A percentile compares a stretch with the other conserved stretches of the same genome.
phyloP scores from a whole-genome alignment of 83 land plant genomes.

The Picea mariana region DNA sequence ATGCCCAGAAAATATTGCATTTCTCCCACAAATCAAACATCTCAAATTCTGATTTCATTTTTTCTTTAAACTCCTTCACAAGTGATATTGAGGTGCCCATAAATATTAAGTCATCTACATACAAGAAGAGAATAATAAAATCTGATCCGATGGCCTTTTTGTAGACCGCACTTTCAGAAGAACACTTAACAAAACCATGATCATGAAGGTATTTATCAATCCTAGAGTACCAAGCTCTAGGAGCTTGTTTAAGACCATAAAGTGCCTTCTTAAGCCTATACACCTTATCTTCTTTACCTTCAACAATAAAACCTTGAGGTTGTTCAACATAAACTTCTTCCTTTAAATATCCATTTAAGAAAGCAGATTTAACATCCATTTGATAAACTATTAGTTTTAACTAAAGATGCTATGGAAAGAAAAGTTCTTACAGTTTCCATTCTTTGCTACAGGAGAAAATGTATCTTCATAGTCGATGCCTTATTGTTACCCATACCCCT shows the following conservation, averaged over 20 bases:
- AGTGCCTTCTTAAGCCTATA: conserved; percentile 13
- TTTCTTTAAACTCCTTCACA: background rate
- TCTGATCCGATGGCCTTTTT: background rate
- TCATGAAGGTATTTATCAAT: background rate
- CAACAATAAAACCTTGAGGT: conserved; percentile 5
- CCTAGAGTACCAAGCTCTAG: background rate
- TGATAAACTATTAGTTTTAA: background rate
- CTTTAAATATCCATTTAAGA: conserved; percentile 5
- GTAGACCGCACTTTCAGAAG: background rate
- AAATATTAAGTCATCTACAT: background rate
- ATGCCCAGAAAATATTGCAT: background rate
- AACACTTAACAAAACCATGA: background rate
- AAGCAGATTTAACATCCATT: conserved; percentile 19
- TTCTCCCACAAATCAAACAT: background rate
- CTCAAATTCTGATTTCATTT: background rate
- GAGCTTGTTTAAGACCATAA: background rate
- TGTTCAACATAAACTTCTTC: conserved; percentile 22
- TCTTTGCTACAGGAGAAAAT: background rate
- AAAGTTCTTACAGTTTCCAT: background rate
- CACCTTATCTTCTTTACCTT: conserved; percentile 9
- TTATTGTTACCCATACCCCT: conserved; percentile 14
- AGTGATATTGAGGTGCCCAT: background rate
- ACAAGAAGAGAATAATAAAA: background rate
- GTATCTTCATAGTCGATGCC: conserved; percentile 9
- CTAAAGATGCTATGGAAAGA: background rate